phyloP scores from a whole-genome alignment of 805 yeast genomes.

The Blastobotrys robertii region DNA sequence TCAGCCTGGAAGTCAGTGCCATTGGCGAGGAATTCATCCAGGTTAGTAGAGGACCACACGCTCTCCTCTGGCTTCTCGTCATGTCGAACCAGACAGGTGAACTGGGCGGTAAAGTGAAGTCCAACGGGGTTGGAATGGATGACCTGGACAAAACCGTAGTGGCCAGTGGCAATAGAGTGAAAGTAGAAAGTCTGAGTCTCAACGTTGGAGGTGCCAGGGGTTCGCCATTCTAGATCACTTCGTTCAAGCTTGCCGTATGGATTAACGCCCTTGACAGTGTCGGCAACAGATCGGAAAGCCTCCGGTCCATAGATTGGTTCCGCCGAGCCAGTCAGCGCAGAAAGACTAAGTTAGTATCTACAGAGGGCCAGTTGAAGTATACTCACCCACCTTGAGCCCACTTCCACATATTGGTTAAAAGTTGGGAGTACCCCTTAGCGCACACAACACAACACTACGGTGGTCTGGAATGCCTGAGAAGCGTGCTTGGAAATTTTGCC shows the following conservation, averaged over 20 bases:
- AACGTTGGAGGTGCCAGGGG: constrained; percentile 77
- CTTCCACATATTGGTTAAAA: constrained; percentile 42
- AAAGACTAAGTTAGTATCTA: constrained; percentile 37
- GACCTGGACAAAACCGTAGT: constrained; percentile 83
- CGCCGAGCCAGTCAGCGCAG: constrained; percentile 95
- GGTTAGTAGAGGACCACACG: constrained; percentile 87
- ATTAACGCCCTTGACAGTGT: constrained; percentile 43
- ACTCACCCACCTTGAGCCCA: constrained; percentile 63
- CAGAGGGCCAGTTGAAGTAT: background rate
- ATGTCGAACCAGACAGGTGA: constrained; percentile 75
- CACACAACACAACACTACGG: too few species aligned
- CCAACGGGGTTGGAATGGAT: constrained; percentile 91
- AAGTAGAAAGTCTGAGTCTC: constrained; percentile 94
- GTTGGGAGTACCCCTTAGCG: too few species aligned
- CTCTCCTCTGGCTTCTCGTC: constrained; percentile 40
- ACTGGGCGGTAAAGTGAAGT: constrained; percentile 74
- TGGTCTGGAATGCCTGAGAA: too few species aligned
- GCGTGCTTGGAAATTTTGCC: too few species aligned
- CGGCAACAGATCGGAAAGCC: constrained; percentile 78
- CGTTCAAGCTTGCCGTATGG: constrained; percentile 48
- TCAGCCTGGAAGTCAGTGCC: constrained; percentile 76
- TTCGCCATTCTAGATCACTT: constrained; percentile 68
- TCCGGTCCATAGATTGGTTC: constrained; percentile 96
- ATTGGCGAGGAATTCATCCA: constrained; percentile 64
- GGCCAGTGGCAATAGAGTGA: constrained; percentile 48